Evolutionary conservation across 768 basidiomycete species (phyloP).

Genomic region (Phlebiopsis flavidoalba): DNA sequence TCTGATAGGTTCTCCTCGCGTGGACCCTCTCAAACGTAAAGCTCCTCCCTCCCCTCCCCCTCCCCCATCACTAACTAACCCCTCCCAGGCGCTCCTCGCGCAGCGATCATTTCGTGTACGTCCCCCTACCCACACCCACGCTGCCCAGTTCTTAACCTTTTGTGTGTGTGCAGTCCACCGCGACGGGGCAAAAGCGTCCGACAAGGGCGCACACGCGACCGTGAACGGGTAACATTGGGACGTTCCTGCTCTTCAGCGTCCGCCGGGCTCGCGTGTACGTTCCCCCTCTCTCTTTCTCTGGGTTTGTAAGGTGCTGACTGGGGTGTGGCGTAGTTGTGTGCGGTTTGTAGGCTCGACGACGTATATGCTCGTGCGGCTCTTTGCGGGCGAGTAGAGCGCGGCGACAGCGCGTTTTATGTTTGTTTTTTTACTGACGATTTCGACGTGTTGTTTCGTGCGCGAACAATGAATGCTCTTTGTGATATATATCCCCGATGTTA

Average conservation of each 20-base stretch:
- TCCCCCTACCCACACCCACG: constrained; percentile 6
- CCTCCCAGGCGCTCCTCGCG: constrained; percentile 58
- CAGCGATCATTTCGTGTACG: constrained; percentile 70
- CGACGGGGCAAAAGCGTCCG: constrained; percentile 48
- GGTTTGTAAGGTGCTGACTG: background rate
- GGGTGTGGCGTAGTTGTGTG: constrained; percentile 57
- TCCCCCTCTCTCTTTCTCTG: background rate
- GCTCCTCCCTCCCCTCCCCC: constrained; percentile 18
- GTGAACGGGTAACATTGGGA: constrained; percentile 89
- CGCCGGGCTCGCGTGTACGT: constrained; percentile 81
- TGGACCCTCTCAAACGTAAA: constrained; percentile 88
- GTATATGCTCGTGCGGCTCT: constrained; percentile 83
- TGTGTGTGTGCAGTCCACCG: constrained; percentile 27
- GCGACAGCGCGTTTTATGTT: background rate
- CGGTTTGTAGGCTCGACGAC: constrained; percentile 78
- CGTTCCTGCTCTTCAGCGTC: constrained; percentile 86
- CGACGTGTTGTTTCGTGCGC: background rate
- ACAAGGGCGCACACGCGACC: constrained; percentile 40
- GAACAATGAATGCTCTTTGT: background rate
- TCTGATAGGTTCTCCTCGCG: constrained; percentile 59
- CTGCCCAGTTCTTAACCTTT: background rate
- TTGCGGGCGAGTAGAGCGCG: constrained; percentile 72
- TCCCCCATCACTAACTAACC: constrained; percentile 12
- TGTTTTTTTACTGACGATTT: background rate
- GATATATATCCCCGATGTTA: constrained; percentile 1